Base-by-base conservation (phyloP, 1,284 basidiomycete genomes). In the Ceratobasidium sp. region DNA sequence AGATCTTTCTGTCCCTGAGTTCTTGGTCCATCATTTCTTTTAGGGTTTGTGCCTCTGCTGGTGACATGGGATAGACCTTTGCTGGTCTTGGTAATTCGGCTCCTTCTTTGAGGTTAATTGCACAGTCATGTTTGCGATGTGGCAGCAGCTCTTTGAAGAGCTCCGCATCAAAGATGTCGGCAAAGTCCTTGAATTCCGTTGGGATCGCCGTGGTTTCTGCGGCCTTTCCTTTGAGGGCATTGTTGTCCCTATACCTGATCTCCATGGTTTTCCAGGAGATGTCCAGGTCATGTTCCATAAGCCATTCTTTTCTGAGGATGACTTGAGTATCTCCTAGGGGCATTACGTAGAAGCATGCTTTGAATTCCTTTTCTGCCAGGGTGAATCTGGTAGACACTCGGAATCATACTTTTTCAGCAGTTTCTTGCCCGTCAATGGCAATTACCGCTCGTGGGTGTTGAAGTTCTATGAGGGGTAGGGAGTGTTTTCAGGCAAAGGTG, bases 251-350 rank as follows among this genome's bases (percentile, higher is more conserved):
- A 9, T 28, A 38, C 11, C 3, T 16, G 36, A 38, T 70, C 1
- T 2, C 11, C 38, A 74, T 33, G 38, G 38, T 33, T 18, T 28
- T 18, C 74, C 73, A 75, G 33, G 73, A 36, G 23, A 76, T 69
- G 12, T 44, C 33, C 12, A 74, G 74, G 36, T 74, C 59, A 60
- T 54, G 51, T 54, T 62, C 21, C 25, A 44, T 48, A 1, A 75
- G 56, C 74, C 74, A 75, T 11, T 66, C 49, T 28, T 72, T 38
- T 18, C 75, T 71, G 33, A 75, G 74, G 21, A 75, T 66, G 6
- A 66, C n/a, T 44, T 44, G 25, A 18, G 46, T 36, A 14, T 40
- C 25, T 8, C 70, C 60, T 18, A 72, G 40, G 54, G 58, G 18
- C 33, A 44, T 59, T 7, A 38, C 56, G 12, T 40, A 42, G 60